Percentiles rank a stretch among this genome's conserved stretches.
These are phyloP conservation scores for Phaeosphaeria sp. DNA, from an alignment of 2,329 filamentous ascomycete genomes.

Conservation along the genomic window DNA sequence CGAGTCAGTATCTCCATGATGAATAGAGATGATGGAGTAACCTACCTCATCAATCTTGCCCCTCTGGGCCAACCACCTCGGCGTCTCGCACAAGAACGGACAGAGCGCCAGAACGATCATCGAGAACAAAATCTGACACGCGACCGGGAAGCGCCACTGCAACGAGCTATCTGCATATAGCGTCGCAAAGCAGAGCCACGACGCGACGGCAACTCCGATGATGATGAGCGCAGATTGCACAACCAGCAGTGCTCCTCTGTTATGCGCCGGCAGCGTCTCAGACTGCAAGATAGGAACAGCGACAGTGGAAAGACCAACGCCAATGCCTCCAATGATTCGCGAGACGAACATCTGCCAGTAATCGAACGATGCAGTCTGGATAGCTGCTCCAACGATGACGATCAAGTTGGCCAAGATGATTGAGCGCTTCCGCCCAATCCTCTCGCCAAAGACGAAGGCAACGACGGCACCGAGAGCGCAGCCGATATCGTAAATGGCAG, in stretches of 20 bases:
- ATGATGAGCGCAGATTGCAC: constrained; percentile 23
- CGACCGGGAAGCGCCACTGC: constrained; percentile 56
- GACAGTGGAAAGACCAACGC: constrained; percentile 56
- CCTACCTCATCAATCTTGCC: constrained; percentile 32
- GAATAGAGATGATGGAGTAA: background rate
- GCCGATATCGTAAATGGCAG: constrained; percentile 49
- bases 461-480: constrained; percentile 51
- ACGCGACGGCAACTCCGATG: constrained; percentile 22
- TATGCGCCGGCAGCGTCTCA: constrained; percentile 39
- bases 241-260: constrained; percentile 20
- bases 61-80: constrained; percentile 48
- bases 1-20: constrained; percentile 6
- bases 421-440: constrained; percentile 60
- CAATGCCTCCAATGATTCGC: constrained; percentile 51
- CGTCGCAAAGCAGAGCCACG: constrained; percentile 22
- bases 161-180: constrained; percentile 17
- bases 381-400: constrained; percentile 40
- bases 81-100: constrained; percentile 49
- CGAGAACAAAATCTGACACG: constrained; percentile 63
- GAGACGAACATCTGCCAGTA: constrained; percentile 43
- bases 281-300: constrained; percentile 55
- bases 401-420: constrained; percentile 63
- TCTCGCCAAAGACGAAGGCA: constrained; percentile 58
- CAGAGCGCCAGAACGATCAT: constrained; percentile 59
- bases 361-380: constrained; percentile 40